A percentile compares a stretch with the other conserved stretches of the same genome.
phyloP scores from a whole-genome alignment of 768 basidiomycete species.

The Lactarius evosmus region DNA sequence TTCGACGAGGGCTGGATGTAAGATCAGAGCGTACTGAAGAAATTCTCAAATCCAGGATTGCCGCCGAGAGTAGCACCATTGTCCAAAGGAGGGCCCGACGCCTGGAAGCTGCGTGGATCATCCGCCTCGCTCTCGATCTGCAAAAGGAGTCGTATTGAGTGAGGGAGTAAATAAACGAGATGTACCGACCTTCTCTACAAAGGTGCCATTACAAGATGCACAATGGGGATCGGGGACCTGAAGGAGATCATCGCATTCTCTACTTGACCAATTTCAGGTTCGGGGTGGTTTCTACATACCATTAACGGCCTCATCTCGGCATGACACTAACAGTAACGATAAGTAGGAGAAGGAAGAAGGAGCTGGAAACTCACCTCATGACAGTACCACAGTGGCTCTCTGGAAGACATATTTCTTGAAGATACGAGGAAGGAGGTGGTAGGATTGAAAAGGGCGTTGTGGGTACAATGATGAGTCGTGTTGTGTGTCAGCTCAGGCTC shows the following conservation, averaged over 20 bases:
- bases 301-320: constrained; percentile 87
- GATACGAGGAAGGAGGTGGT: constrained; percentile 24
- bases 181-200: constrained; percentile 69
- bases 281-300: constrained; percentile 42
- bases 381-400: constrained; percentile 78
- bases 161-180: not conserved
- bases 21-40: constrained; percentile 43
- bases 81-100: constrained; percentile 35
- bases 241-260: not conserved
- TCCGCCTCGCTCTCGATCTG: constrained; percentile 75
- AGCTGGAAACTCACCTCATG: constrained; percentile 51
- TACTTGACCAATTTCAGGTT: constrained; percentile 20
- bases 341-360: constrained; percentile 7
- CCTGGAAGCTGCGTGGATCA: constrained; percentile 68
- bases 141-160: not conserved
- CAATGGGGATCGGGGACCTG: constrained; percentile 82
- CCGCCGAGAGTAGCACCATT: constrained; percentile 27
- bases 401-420: constrained; percentile 51
- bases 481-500: constrained; percentile 10
- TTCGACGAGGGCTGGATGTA: not conserved
- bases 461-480: constrained; percentile 4
- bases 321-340: constrained; percentile 55
- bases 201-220: constrained; percentile 74
- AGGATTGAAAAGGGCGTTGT: constrained; percentile 14
- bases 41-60: constrained; percentile 41